These are phyloP conservation scores for Talaromyces rugulosus DNA, from an alignment of 2,329 filamentous ascomycete genomes.

Conservation along the genomic window DNA sequence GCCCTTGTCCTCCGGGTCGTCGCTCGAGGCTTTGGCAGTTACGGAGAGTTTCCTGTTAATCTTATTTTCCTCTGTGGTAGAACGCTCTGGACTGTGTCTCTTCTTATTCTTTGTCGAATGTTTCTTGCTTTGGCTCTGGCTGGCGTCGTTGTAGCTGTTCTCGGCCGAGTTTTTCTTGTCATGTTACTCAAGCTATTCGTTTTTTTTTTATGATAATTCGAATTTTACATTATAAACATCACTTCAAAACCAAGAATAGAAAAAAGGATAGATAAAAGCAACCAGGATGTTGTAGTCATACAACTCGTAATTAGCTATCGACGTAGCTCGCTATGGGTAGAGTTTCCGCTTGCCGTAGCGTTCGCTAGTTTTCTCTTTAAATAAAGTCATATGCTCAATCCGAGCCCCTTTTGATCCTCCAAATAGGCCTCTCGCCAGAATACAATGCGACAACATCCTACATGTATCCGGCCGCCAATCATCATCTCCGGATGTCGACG, in stretches of 20 bases:
- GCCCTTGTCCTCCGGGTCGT: neutral
- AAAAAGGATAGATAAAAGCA: neutral
- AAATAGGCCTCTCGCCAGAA: no score
- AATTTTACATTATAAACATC: neutral
- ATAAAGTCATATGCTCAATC: no score
- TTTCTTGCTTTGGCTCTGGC: slow-evolving; percentile 10
- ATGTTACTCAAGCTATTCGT: slow-evolving; percentile 12
- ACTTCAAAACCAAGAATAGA: neutral
- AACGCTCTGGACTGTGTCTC: slow-evolving; percentile 12
- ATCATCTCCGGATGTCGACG: no score
- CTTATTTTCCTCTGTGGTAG: slow-evolving; percentile 4
- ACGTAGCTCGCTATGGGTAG: no score
- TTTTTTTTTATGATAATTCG: slow-evolving; percentile 3
- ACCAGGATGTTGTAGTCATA: no score
- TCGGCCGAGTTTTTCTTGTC: slow-evolving; percentile 12
- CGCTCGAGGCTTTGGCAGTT: neutral
- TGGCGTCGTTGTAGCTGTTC: slow-evolving; percentile 14
- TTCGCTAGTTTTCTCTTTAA: no score
- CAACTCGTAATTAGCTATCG: no score
- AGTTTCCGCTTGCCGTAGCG: no score
- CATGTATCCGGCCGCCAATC: no score
- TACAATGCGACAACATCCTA: no score
- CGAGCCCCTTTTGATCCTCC: no score
- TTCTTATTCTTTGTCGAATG: slow-evolving; percentile 9
- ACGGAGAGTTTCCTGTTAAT: neutral